Evolutionary conservation across 2,329 filamentous ascomycete species (phyloP).

Genomic region (Magnaporthales sp.): DNA sequence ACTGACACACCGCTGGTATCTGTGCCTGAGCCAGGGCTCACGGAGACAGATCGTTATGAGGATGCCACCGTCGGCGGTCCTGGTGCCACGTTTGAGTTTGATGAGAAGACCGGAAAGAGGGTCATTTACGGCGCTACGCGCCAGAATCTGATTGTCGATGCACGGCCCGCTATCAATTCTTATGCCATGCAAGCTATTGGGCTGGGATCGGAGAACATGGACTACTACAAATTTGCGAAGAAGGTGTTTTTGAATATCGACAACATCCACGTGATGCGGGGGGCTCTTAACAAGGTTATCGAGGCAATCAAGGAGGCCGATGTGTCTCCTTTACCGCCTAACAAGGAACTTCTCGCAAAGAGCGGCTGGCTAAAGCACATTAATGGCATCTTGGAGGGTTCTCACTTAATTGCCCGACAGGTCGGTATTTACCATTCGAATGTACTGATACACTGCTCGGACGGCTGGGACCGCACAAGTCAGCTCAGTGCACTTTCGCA

Average conservation of each 20-base stretch:
- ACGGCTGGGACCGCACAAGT: slow-evolving; percentile 96
- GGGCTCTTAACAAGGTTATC: slow-evolving; percentile 78
- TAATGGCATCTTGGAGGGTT: slow-evolving; percentile 71
- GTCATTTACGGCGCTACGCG: slow-evolving; percentile 75
- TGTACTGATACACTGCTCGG: slow-evolving; percentile 93
- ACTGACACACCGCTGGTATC: slow-evolving; percentile 32
- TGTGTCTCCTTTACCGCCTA: slow-evolving; percentile 72
- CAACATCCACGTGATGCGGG: slow-evolving; percentile 97
- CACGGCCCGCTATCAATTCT: slow-evolving; percentile 87
- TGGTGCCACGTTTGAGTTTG: slow-evolving; percentile 34
- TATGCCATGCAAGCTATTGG: slow-evolving; percentile 90
- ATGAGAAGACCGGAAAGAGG: slow-evolving; percentile 52
- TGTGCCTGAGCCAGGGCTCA: slow-evolving; percentile 38
- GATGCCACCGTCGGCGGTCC: slow-evolving; percentile 51
- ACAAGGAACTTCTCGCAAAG: slow-evolving; percentile 68
- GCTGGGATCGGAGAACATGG: slow-evolving; percentile 94
- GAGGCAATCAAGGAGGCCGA: slow-evolving; percentile 91
- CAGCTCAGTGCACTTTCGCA: slow-evolving; percentile 89
- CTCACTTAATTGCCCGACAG: slow-evolving; percentile 74
- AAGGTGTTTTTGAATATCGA: slow-evolving; percentile 94
- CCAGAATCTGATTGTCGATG: slow-evolving; percentile 90
- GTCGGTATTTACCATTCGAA: slow-evolving; percentile 91
- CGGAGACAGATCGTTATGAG: slow-evolving; percentile 57
- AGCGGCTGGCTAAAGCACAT: slow-evolving; percentile 93
- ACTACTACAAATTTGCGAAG: slow-evolving; percentile 85